A percentile compares a stretch with the other conserved stretches of the same genome.
Conservation (phyloP, 345 rosid genomes). For the Zanthoxylum bungeanum region DNA sequence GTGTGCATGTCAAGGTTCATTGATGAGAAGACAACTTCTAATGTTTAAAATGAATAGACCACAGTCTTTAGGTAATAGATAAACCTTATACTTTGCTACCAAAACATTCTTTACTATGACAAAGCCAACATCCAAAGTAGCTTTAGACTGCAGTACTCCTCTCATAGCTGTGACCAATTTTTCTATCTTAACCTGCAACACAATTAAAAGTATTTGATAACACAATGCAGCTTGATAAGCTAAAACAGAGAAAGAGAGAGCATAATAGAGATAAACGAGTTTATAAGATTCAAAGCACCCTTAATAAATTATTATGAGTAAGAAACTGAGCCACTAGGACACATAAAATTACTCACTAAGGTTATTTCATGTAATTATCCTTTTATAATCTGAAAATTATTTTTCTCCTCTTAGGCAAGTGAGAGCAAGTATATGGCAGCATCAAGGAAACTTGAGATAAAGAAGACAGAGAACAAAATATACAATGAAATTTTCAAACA, state of each 20-base stretch:
- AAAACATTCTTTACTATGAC: conserved; percentile 85
- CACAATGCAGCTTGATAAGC: background rate
- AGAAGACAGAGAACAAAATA: too few species aligned
- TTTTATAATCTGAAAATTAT: background rate
- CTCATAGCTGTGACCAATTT: conserved; percentile 81
- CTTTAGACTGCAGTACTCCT: conserved; percentile 56
- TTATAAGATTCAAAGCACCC: background rate
- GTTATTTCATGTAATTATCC: background rate
- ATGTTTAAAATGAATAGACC: conserved; percentile 15
- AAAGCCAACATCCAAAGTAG: conserved; percentile 73
- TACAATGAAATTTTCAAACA: too few species aligned
- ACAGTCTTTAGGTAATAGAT: conserved; percentile 26
- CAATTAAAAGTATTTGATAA: conserved; percentile 23
- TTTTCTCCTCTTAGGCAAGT: background rate
- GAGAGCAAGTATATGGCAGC: background rate
- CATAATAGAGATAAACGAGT: background rate
- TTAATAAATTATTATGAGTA: background rate
- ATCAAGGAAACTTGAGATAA: background rate
- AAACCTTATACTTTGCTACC: conserved; percentile 94
- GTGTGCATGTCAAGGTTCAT: conserved; percentile 12
- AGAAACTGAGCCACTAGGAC: background rate
- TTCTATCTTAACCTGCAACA: conserved; percentile 67
- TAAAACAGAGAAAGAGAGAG: background rate
- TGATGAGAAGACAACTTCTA: conserved; percentile 19
- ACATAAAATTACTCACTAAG: background rate